phyloP scores from a whole-genome alignment of 1,139 yeast genomes.

The Yamadazyma pseudoaaseri region DNA sequence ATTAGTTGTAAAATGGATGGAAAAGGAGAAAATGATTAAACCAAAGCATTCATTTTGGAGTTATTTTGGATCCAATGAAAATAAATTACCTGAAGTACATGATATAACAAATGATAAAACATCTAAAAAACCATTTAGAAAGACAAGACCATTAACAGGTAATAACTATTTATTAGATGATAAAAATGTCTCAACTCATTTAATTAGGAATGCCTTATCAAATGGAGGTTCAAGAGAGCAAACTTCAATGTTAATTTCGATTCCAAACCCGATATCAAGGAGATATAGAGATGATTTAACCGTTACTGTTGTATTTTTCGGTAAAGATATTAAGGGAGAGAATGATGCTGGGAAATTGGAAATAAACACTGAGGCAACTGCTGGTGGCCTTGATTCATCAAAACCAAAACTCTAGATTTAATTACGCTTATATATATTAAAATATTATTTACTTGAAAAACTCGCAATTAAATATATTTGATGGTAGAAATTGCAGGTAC shows the following conservation, averaged over 20 bases:
- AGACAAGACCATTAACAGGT: conserved; percentile 36
- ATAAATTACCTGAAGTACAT: conserved; percentile 58
- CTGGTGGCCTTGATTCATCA: conserved; percentile 49
- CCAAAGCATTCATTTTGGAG: conserved; percentile 53
- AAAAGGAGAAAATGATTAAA: conserved; percentile 62
- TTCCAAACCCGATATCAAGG: conserved; percentile 92
- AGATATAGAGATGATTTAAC: conserved; percentile 94
- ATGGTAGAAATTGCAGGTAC: not conserved
- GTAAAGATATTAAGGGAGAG: conserved; percentile 46
- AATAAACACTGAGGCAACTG: conserved; percentile 56
- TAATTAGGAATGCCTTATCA: conserved; percentile 90
- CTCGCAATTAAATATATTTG: not conserved
- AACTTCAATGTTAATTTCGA: conserved; percentile 82
- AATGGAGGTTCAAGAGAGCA: conserved; percentile 85
- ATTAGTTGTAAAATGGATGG: conserved; percentile 93
- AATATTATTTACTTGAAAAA: not conserved
- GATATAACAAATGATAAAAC: conserved; percentile 60
- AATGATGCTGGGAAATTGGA: conserved; percentile 51
- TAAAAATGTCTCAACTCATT: conserved; percentile 86
- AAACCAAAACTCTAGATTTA: conserved; percentile 47
- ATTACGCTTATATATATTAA: not conserved
- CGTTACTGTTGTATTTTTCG: conserved; percentile 93
- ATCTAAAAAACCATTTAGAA: conserved; percentile 47
- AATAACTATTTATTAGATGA: conserved; percentile 62
- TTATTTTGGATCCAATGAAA: conserved; percentile 45